phyloP scores from a whole-genome alignment of 2,329 filamentous ascomycete species.

The Elsinoe perseae region DNA sequence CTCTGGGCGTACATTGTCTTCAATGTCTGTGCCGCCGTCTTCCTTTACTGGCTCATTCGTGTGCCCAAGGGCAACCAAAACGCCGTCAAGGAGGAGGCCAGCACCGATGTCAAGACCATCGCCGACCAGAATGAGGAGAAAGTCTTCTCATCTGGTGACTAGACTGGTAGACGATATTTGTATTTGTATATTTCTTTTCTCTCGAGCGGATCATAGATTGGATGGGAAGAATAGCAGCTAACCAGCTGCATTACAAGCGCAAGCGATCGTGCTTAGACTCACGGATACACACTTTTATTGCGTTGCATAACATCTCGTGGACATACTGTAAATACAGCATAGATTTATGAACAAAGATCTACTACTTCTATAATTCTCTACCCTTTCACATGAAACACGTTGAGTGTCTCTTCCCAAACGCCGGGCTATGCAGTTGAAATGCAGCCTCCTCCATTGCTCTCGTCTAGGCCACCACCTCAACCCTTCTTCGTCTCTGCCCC shows the following conservation, averaged over 20 bases:
- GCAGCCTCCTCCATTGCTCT: background rate
- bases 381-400: background rate
- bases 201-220: background rate
- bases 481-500: conserved; percentile 45
- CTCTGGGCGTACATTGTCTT: conserved; percentile 47
- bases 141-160: conserved; percentile 15
- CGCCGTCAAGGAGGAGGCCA: conserved; percentile 56
- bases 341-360: background rate
- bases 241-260: background rate
- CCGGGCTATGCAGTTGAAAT: conserved; percentile 16
- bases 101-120: conserved; percentile 93
- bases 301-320: background rate
- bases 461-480: background rate
- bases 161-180: background rate
- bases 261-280: conserved; percentile 6
- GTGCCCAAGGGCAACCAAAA: conserved; percentile 42
- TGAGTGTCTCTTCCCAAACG: conserved; percentile 10
- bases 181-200: conserved; percentile 6
- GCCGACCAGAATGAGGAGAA: conserved; percentile 44
- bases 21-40: conserved; percentile 43
- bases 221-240: background rate
- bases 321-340: conserved; percentile 7
- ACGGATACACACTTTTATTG: background rate
- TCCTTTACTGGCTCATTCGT: conserved; percentile 48
- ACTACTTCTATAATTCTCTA: background rate